Percentiles rank a stretch among this genome's conserved stretches.
These are phyloP conservation scores for Botrytis fabae DNA, from an alignment of 2,329 filamentous ascomycete genomes.

Conservation along the genomic window DNA sequence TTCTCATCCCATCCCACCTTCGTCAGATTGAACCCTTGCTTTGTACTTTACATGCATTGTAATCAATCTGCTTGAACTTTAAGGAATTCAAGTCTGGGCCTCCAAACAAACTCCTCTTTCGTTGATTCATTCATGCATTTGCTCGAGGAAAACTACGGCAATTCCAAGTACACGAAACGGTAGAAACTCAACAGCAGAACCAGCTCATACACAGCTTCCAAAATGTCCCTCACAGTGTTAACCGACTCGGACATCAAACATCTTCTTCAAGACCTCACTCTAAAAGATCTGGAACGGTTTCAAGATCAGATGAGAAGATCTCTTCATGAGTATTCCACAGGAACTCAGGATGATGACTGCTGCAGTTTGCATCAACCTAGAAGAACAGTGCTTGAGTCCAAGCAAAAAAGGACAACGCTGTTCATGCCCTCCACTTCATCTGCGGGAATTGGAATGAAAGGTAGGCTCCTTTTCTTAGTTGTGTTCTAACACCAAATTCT, in stretches of 20 bases:
- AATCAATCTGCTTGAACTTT: not conserved
- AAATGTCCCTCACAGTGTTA: conserved; percentile 58
- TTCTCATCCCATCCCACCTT: conserved; percentile 10
- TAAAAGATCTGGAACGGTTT: conserved; percentile 55
- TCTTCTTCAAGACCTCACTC: conserved; percentile 55
- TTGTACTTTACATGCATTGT: not conserved
- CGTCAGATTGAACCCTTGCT: not conserved
- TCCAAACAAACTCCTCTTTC: not conserved
- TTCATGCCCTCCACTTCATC: conserved; percentile 74
- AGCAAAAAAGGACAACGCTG: conserved; percentile 59
- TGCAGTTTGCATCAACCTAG: conserved; percentile 55
- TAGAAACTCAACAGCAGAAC: not conserved
- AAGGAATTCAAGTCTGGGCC: conserved; percentile 5
- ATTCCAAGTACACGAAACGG: not conserved
- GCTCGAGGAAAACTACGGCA: not conserved
- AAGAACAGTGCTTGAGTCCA: conserved; percentile 51
- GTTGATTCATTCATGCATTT: not conserved
- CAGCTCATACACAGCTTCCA: conserved; percentile 26
- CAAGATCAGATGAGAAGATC: conserved; percentile 51
- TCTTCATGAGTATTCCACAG: conserved; percentile 63
- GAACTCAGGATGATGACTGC: conserved; percentile 45
- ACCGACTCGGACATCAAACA: conserved; percentile 56
- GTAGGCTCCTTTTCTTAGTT: conserved; percentile 40
- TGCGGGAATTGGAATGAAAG: conserved; percentile 67
- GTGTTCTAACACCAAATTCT: conserved; percentile 21